Evolutionary conservation across 108 stramenopile genomes (phyloP), one percentile per base, ranked within the genome.

Genomic region (Aurantiochytrium sp.): DNA sequence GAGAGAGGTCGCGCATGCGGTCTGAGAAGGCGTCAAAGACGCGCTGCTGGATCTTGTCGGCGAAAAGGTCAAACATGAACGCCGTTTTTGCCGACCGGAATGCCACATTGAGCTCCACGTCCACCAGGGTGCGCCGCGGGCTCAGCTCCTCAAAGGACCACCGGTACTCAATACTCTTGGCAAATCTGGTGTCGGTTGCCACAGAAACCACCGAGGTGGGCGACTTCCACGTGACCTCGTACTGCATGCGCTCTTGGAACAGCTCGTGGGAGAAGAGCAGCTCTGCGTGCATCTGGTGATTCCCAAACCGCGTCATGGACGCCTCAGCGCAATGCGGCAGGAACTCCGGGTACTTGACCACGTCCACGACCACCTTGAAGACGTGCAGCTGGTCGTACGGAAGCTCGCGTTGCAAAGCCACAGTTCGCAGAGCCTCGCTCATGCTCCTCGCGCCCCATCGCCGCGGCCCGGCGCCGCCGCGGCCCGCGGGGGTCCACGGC

Each of bases 331-430:
- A 81, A 24, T 81, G 32, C 30, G 73, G 73, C 3, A 81, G 45
- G 73, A 81, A 81, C 32, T 81, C 73, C 24, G 73, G 73, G 24
- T 81, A 81, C 45, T 48, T 81, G n/a, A 48, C 39, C 39, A 81
- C 73, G 73, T 81, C 73, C 27, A 48, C 42, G 19, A 81, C 73
- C 42, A 48, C 73, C 30, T 41, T 48, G 30, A 81, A 81, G 27
- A 81, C 45, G 30, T 81, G 19, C 45, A 48, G 39, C 36, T 12
- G 39, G n/a, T 81, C 45, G 24, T 22, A 81, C 21, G 73, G 73
- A 6, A 81, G 42, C 73, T 48, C 73, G 6, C 42, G 39, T 24
- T 81, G 42, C 73, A 81, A 6, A 6, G 24, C 2, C 30, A 81
- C 34, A 19, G 59, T 65, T 1, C 59, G 59, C 32, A 65, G 27